These are phyloP conservation scores for Sclerotinia subarctica DNA, from an alignment of 2,329 filamentous ascomycete species.

Conservation along the genomic window DNA sequence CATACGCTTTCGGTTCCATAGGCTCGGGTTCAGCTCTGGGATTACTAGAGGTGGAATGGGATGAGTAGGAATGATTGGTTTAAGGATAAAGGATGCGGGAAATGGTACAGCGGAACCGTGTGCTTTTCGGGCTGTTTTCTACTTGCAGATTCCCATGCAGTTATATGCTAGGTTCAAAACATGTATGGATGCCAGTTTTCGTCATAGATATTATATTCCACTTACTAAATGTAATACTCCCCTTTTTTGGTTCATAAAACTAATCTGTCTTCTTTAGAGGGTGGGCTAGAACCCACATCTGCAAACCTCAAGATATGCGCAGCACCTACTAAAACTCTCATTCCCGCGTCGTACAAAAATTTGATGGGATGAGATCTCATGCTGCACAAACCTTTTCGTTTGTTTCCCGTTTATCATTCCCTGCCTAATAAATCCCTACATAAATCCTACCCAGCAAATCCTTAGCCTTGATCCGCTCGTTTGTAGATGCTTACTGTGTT, in stretches of 20 bases:
- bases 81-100: not conserved
- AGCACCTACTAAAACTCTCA: no score
- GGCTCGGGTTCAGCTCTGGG: conserved; percentile 9
- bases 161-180: not conserved
- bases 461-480: not conserved
- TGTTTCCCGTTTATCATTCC: not conserved
- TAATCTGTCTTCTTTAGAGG: not conserved
- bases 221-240: not conserved
- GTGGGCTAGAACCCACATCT: not conserved
- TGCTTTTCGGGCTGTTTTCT: not conserved
- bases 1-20: not conserved
- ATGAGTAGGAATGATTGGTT: not conserved
- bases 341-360: not conserved
- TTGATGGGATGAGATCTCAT: not conserved
- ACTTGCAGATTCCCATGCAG: not conserved
- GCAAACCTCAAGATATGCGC: not conserved
- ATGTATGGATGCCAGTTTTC: not conserved
- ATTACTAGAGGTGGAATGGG: not conserved
- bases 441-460: no score
- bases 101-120: not conserved
- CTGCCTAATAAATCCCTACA: not conserved
- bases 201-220: not conserved
- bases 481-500: conserved; percentile 2
- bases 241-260: not conserved
- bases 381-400: not conserved